Conservation (phyloP, 352 stramenopile genomes). For the Phytophthora idaei region DNA sequence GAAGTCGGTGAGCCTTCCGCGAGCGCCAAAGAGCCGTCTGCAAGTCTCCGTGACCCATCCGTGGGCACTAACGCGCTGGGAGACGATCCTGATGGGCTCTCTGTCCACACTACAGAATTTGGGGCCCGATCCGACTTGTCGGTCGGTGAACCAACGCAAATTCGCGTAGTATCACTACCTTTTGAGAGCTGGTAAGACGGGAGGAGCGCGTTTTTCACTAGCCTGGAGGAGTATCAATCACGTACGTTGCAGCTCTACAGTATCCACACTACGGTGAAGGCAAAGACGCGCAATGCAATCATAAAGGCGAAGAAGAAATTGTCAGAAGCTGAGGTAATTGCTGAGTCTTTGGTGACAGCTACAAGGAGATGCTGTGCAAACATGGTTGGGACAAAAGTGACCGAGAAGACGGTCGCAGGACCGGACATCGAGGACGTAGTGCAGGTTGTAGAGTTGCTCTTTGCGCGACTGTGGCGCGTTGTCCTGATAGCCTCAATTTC, state of each 20-base stretch:
- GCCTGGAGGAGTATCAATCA: background rate
- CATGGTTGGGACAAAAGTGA: background rate
- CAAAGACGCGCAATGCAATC: no score
- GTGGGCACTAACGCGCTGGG: no score
- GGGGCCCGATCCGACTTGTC: background rate
- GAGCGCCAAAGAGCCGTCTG: no score
- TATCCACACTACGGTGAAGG: background rate
- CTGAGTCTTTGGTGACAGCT: background rate
- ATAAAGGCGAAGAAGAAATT: background rate
- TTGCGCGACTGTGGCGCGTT: background rate
- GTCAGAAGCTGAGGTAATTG: background rate
- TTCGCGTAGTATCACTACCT: background rate
- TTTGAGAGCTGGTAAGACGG: background rate
- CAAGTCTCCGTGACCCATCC: no score
- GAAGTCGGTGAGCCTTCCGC: no score
- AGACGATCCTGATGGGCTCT: no score
- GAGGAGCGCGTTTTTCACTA: background rate
- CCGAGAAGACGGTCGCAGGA: background rate
- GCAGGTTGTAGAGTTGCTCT: background rate
- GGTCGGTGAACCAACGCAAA: background rate
- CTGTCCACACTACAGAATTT: no score
- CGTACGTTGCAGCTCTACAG: background rate
- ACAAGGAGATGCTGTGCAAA: background rate
- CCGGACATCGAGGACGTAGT: background rate
- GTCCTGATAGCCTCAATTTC: background rate